Percentiles rank a stretch among this genome's conserved stretches.
These are phyloP conservation scores for Pichia kluyveri DNA, from an alignment of 805 yeast species.

Conservation along the genomic window DNA sequence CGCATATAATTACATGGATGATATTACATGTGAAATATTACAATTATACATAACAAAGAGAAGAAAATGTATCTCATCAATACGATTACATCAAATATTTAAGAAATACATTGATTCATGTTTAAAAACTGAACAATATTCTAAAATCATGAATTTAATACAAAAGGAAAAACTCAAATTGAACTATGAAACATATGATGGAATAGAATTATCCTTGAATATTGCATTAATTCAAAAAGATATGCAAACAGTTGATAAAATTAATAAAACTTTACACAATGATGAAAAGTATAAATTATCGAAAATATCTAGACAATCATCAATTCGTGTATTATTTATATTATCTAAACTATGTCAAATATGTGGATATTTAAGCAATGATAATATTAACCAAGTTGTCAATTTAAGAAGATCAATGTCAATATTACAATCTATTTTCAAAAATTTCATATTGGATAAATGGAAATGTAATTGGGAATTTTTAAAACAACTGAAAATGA, in stretches of 20 bases:
- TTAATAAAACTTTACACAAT: neutral
- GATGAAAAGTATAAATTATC: neutral
- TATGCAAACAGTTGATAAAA: neutral
- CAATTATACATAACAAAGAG: constrained; percentile 2
- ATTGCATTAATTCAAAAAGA: neutral
- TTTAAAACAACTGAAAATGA: constrained; percentile 23
- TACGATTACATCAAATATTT: no score
- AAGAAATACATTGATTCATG: neutral
- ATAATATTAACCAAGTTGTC: constrained; percentile 17
- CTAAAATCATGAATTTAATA: neutral
- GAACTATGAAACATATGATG: neutral
- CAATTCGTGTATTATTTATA: constrained; percentile 14
- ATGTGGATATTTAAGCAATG: constrained; percentile 12
- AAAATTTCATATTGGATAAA: constrained; percentile 23
- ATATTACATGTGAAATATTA: no score
- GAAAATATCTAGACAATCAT: constrained; percentile 2
- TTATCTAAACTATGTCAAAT: constrained; percentile 30
- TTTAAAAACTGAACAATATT: neutral
- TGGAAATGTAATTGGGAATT: neutral
- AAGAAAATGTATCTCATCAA: neutral
- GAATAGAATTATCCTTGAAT: neutral
- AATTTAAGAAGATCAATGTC: constrained; percentile 43
- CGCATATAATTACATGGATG: neutral
- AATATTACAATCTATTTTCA: constrained; percentile 43
- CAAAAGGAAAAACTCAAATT: neutral